These are phyloP conservation scores for Dalbergia oliveri DNA, from an alignment of 306 rosid genomes.

Conservation along the genomic window DNA sequence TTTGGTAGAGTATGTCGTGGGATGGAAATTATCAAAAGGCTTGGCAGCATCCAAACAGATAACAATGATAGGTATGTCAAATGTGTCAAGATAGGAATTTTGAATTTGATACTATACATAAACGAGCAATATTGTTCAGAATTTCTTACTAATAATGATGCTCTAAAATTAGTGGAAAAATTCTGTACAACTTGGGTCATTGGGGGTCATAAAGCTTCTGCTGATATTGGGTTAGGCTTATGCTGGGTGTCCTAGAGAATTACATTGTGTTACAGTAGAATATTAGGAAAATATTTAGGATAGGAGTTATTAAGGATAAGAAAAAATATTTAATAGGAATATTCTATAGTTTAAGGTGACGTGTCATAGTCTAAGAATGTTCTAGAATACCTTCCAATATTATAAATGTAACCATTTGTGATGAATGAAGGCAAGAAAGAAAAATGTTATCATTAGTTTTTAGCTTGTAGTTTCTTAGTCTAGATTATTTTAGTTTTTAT, in stretches of 20 bases:
- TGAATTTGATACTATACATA: not conserved
- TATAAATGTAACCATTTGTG: no score
- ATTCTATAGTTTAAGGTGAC: no score
- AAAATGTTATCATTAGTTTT: no score
- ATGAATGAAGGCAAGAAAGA: no score
- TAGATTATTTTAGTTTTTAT: no score
- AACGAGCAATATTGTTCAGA: not conserved
- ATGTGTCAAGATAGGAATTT: constrained; percentile 1
- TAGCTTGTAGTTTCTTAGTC: no score
- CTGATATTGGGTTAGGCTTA: constrained; percentile 16
- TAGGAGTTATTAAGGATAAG: no score
- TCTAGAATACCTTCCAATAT: no score
- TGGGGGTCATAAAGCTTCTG: constrained; percentile 28
- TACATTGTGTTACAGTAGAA: no score
- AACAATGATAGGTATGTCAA: constrained; percentile 86
- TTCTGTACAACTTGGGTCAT: constrained; percentile 1
- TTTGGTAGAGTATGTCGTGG: constrained; percentile 91
- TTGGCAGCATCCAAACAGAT: constrained; percentile 97
- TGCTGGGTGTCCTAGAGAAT: not conserved
- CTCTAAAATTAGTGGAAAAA: constrained; percentile 14
- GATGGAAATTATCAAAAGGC: constrained; percentile 96
- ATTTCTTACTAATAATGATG: constrained; percentile 15
- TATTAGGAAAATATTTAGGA: no score
- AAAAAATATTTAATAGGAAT: no score
- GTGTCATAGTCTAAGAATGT: no score